Base-by-base conservation (phyloP, 805 yeast genomes). In the Yamadazyma laniorum region DNA sequence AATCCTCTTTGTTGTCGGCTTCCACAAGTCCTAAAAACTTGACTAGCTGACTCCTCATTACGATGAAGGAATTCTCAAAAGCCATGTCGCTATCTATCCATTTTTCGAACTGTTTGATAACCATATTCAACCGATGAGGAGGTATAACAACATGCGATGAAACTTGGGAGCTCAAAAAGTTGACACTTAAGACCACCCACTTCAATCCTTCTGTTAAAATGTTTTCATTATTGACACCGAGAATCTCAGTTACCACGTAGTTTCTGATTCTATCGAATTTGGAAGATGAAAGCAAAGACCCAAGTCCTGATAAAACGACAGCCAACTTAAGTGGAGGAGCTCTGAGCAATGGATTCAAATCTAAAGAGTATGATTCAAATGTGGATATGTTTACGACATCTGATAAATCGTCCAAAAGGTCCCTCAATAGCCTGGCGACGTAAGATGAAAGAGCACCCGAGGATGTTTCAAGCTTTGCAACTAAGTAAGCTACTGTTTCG, bases 51-150 rank as follows among this genome's bases (percentile, higher is more conserved):
- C 77, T 55, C 53, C 91, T 68, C 19, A 79, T 55, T 4, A 65
- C 55, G 13, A 64, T 50, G 43, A 84, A 86, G 5, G 62, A 71
- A 0, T 63, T 58, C 14, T 80, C 87, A 53, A 76, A 82, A 1
- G 83, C 77, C 35, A 72, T 48, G 15, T 78, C 87, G 12, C 80
- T 70, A 17, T 79, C 84, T 16, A 82, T 48, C 86, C 90, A 82
- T 14, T 59, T 60, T 4, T 58, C 52, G 1, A 88, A 46, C 4
- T 75, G 70, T 29, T 67, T 72, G 14, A 85, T 44, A 6, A 82
- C 59, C 86, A 84, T 77, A 29, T 69, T 73, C 27, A 82, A 62
- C 48, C 93, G 72, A 51, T 80, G 89, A 3, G 74, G 67, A 5
- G 86, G 82, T 18, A 85, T 60, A 2, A 79, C 67, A n/a, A 55